Evolutionary conservation across 257 asterid species (phyloP), one percentile per base, ranked within the genome.

Genomic region (Plantago major): DNA sequence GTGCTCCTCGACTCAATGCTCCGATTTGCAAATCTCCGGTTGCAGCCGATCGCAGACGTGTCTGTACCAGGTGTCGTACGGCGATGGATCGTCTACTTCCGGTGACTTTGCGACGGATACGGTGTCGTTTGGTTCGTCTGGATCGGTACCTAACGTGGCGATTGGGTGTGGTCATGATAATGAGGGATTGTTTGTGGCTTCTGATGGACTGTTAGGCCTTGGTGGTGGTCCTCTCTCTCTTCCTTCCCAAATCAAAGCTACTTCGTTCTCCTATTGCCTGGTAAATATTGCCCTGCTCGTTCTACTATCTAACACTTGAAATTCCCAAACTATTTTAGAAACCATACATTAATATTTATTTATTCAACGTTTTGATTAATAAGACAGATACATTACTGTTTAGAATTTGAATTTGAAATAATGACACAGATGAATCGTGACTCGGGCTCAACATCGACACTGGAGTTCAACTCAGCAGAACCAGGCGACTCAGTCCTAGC

Each of bases 161-260:
- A 11, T 88, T 42, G 98, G 95, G 0, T 91, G 95, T 71, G 96
- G 96, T 55, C 94, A 84, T 45, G 81, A 78, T 14, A 91, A 88
- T 65, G 77, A 64, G 30, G 98, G 98, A 0, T 16, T 91, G 14
- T 91, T 78, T 44, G n/a, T 65, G 22, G 95, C 83, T 37, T 53
- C 94, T 8, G 94, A 86, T 0, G 98, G 98, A 1, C 28, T 91
- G 57, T 0, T 88, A 3, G 95, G 94, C 0, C 71, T 90, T 19
- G 96, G 91, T 13, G 88, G 94, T 33, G 95, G 96, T 5, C 0
- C 73, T 1, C 45, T 88, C 9, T 88, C 98, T 0, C 66, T 90
- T 0, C 84, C 95, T 11, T 68, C 89, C 0, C 96, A 85, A 42
- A 67, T 88, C n/a, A 74, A 63, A 45, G 95, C 95, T 9, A 33